These are phyloP conservation scores for Hylodesmum podocarpum DNA, from an alignment of 306 rosid genomes.

Conservation along the genomic window DNA sequence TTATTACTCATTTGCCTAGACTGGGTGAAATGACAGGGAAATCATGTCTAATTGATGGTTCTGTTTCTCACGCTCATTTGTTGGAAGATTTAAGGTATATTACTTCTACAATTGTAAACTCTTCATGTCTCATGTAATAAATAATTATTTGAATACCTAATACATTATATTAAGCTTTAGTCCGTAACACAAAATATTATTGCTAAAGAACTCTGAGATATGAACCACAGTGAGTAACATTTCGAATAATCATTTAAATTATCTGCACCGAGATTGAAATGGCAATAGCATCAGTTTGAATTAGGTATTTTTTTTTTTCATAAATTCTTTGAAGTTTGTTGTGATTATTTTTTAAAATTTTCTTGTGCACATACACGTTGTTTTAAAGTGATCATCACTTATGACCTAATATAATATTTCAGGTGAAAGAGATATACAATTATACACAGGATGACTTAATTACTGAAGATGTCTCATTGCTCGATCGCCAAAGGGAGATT, in stretches of 20 bases:
- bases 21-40: constrained; percentile 56
- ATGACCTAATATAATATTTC: constrained; percentile 40
- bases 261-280: constrained; percentile 9
- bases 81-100: constrained; percentile 76
- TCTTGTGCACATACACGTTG: not conserved
- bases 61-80: constrained; percentile 60
- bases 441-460: constrained; percentile 88
- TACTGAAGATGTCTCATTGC: constrained; percentile 85
- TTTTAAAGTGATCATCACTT: constrained; percentile 11
- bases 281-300: not conserved
- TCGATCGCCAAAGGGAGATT: constrained; percentile 82
- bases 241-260: not conserved
- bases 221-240: not conserved
- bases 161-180: not conserved
- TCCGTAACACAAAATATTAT: not conserved
- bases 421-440: constrained; percentile 92
- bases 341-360: not conserved
- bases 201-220: not conserved
- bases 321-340: not conserved
- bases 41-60: constrained; percentile 60
- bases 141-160: not conserved
- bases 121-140: not conserved
- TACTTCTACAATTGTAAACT: constrained; percentile 11
- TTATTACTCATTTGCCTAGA: no score
- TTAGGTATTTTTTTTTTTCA: not conserved